Conservation (phyloP, 1,284 basidiomycete species). For the Trametes sp. region DNA sequence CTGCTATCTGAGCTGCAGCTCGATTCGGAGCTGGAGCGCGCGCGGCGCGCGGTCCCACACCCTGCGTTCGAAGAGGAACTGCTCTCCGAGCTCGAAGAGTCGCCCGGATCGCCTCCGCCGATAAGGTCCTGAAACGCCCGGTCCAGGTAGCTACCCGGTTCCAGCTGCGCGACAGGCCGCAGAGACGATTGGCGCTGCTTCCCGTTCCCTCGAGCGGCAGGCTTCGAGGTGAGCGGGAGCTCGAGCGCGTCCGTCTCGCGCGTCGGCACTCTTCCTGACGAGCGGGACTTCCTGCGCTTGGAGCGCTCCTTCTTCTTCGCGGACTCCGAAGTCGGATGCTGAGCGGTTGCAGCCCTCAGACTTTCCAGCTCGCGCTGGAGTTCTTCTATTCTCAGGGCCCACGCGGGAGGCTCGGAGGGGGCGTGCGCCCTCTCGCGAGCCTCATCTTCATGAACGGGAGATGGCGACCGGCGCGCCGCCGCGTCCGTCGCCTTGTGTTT, state of each 20-base stretch:
- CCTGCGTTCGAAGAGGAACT: not conserved
- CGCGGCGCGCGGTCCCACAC: too few relatives aligned
- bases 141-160: conserved; percentile 11
- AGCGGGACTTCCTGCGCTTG: not conserved
- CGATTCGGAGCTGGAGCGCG: too few relatives aligned
- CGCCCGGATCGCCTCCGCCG: not conserved
- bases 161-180: conserved; percentile 6
- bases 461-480: not conserved
- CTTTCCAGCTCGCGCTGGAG: not conserved
- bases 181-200: not conserved
- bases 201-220: not conserved
- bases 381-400: not conserved
- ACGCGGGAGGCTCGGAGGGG: not conserved
- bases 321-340: not conserved
- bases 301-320: not conserved
- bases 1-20: too few relatives aligned
- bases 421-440: not conserved
- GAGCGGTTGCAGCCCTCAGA: not conserved
- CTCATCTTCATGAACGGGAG: not conserved
- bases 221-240: not conserved
- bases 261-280: not conserved
- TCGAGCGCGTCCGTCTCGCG: not conserved
- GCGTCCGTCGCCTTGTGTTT: not conserved
- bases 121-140: conserved; percentile 4
- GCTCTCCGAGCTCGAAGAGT: not conserved